Evolutionary conservation across 805 yeast species (phyloP).

Genomic region (Candida vaughaniae): DNA sequence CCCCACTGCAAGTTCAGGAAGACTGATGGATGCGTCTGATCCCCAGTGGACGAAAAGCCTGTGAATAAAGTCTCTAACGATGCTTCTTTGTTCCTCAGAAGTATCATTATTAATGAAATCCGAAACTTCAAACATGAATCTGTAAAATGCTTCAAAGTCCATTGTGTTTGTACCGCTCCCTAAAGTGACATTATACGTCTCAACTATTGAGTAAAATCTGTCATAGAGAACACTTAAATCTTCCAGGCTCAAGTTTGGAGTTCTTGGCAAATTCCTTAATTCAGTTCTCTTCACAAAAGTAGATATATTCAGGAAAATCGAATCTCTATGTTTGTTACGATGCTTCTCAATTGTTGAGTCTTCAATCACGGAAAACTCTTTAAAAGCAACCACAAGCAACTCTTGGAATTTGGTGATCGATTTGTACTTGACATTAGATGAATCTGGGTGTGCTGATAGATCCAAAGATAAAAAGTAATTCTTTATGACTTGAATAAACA

Average conservation of each 20-base stretch:
- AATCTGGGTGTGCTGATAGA: constrained; percentile 72
- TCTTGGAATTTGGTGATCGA: constrained; percentile 85
- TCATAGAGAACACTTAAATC: constrained; percentile 78
- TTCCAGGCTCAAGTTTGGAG: constrained; percentile 54
- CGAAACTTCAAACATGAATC: constrained; percentile 75
- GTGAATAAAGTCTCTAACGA: constrained; percentile 33
- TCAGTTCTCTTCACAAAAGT: constrained; percentile 90
- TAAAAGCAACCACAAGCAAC: constrained; percentile 85
- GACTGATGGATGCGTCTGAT: constrained; percentile 43
- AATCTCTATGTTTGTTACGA: constrained; percentile 68
- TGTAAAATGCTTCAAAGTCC: constrained; percentile 68
- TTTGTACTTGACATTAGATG: constrained; percentile 61
- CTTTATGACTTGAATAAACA: constrained; percentile 81
- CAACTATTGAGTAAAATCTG: constrained; percentile 73
- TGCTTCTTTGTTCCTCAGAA: constrained; percentile 13
- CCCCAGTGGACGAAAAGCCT: constrained; percentile 76
- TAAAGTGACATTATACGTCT: constrained; percentile 54
- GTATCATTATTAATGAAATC: constrained; percentile 57
- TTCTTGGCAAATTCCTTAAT: constrained; percentile 77
- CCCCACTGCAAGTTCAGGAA: constrained; percentile 72
- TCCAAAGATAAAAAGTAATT: constrained; percentile 76
- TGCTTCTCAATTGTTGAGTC: constrained; percentile 70
- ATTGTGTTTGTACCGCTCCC: constrained; percentile 60
- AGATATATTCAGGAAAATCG: constrained; percentile 83
- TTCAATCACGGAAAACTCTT: constrained; percentile 79